Conservation (phyloP, 2,329 filamentous ascomycete genomes). For the Epicoccum sorghinum region DNA sequence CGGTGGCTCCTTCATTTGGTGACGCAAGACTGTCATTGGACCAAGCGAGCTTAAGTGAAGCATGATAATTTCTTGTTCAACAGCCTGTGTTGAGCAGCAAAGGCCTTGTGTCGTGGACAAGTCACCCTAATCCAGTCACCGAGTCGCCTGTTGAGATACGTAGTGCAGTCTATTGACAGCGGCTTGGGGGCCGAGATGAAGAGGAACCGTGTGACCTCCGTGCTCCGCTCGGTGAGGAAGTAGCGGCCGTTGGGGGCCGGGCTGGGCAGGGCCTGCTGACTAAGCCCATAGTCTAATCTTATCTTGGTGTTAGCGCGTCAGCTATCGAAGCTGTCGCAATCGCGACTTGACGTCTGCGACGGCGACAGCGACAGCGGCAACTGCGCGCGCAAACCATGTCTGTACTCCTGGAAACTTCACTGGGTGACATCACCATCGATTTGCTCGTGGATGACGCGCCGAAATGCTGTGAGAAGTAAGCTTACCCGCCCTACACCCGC, state of each 20-base stretch:
- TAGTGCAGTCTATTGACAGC: conserved; percentile 23
- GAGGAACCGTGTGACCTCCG: neutral
- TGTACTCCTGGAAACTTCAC: conserved; percentile 89
- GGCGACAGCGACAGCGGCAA: conserved; percentile 13
- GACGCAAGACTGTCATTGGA: too few relatives aligned
- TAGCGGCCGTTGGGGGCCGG: too few relatives aligned
- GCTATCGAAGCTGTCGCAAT: conserved; percentile 1
- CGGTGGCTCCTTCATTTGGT: too few relatives aligned
- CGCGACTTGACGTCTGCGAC: conserved; percentile 14
- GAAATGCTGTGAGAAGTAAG: conserved; percentile 93
- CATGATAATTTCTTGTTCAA: too few relatives aligned
- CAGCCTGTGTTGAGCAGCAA: too few relatives aligned
- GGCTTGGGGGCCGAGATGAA: neutral
- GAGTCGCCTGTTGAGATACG: conserved; percentile 19
- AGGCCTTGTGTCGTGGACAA: neutral
- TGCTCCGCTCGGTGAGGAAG: too few relatives aligned
- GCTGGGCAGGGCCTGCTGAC: conserved; percentile 19
- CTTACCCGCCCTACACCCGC: conserved; percentile 31
- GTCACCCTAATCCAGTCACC: neutral
- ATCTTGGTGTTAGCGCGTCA: neutral
- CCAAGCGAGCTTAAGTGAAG: too few relatives aligned
- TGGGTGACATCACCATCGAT: conserved; percentile 94
- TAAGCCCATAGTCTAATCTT: conserved; percentile 6
- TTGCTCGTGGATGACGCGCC: conserved; percentile 87
- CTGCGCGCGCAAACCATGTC: conserved; percentile 67